Percentiles rank a stretch among this genome's conserved stretches.
Conservation (phyloP, 208 protist species). For the Strigomonas oncopelti region DNA sequence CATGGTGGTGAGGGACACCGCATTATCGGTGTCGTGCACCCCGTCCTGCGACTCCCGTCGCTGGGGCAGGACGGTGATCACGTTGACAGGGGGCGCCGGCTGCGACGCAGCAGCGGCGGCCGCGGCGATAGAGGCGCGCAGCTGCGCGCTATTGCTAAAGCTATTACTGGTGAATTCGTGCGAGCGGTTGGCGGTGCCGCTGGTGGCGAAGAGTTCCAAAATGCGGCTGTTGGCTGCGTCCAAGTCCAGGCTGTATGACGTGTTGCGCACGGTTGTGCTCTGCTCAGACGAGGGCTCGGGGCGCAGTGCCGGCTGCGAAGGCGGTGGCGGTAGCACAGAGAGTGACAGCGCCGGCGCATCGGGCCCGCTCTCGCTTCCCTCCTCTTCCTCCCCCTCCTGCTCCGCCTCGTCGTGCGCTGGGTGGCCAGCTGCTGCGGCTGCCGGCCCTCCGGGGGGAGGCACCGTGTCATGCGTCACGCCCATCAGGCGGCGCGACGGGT, state of each 20-base stretch:
- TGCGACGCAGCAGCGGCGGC: too few species aligned
- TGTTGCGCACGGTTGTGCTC: not conserved
- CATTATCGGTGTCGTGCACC: not conserved
- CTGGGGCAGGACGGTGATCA: not conserved
- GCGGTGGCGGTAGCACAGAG: not conserved
- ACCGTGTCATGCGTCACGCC: not conserved
- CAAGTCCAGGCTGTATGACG: constrained; percentile 5
- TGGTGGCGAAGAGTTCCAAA: constrained; percentile 27
- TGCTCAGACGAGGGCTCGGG: not conserved
- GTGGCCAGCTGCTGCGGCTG: not conserved
- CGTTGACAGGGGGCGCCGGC: not conserved
- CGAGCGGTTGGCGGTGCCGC: not conserved
- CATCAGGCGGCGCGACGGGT: not conserved
- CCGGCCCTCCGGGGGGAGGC: too few species aligned
- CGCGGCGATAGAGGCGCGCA: not conserved
- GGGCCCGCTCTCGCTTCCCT: not conserved
- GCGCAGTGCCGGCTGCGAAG: not conserved
- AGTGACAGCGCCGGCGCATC: not conserved
- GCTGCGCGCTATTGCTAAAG: not conserved
- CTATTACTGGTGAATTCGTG: not conserved
- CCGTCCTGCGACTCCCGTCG: not conserved
- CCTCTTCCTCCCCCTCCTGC: constrained; percentile 7
- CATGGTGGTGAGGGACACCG: not conserved
- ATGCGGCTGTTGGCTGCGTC: constrained; percentile 30
- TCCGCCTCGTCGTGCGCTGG: not conserved